phyloP scores from a whole-genome alignment of 2,329 filamentous ascomycete genomes.

The Balansia obtecta region DNA sequence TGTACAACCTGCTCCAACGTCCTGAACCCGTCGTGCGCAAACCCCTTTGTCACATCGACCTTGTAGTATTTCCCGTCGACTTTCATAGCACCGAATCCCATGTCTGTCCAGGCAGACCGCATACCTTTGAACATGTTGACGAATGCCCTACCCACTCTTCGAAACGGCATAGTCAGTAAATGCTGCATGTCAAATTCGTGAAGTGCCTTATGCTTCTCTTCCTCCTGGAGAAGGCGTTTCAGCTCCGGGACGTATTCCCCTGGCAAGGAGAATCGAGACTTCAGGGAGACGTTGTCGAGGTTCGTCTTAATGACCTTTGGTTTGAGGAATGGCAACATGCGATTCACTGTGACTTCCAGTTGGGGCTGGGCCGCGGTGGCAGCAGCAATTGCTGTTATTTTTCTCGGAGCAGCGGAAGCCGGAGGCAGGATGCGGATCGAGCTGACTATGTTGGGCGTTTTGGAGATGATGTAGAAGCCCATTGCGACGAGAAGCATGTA shows the following conservation, averaged over 20 bases:
- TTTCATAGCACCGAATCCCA: slow-evolving; percentile 40
- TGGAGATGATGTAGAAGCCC: slow-evolving; percentile 46
- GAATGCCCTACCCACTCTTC: slow-evolving; percentile 32
- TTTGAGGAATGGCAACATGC: slow-evolving; percentile 35
- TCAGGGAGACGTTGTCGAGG: slow-evolving; percentile 22
- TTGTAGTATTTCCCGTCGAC: slow-evolving; percentile 39
- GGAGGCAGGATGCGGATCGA: slow-evolving; percentile 45
- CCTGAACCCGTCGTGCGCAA: slow-evolving; percentile 45
- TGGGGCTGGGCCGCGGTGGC: slow-evolving; percentile 20
- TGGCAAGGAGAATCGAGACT: slow-evolving; percentile 26
- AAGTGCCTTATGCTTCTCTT: slow-evolving; percentile 24
- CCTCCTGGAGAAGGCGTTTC: slow-evolving; percentile 21
- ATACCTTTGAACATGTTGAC: slow-evolving; percentile 31
- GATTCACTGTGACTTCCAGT: slow-evolving; percentile 40
- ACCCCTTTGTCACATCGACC: slow-evolving; percentile 44
- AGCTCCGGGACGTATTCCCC: slow-evolving; percentile 25
- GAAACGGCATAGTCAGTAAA: slow-evolving; percentile 44
- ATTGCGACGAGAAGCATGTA: slow-evolving; percentile 47
- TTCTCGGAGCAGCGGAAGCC: slow-evolving; percentile 10
- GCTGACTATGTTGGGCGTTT: slow-evolving; percentile 45
- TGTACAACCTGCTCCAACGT: slow-evolving; percentile 43
- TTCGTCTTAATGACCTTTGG: slow-evolving; percentile 28
- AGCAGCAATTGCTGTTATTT: slow-evolving; percentile 8
- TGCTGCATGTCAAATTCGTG: slow-evolving; percentile 42
- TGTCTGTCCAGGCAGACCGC: slow-evolving; percentile 39